Conservation (phyloP, 1,139 yeast species). For the Scheffersomyces cryptocercus region DNA sequence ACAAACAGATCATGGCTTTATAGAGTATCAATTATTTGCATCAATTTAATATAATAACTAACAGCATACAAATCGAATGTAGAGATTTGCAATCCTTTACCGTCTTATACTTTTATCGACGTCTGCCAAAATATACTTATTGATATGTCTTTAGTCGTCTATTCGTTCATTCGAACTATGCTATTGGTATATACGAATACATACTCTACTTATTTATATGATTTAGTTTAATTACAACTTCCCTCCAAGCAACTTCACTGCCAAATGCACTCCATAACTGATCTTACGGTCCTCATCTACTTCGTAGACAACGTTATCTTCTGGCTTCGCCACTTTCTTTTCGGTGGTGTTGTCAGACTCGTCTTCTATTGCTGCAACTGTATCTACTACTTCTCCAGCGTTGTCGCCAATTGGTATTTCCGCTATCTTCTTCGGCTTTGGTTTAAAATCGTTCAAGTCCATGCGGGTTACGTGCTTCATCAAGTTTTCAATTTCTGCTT, state of each 20-base stretch:
- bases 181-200: too few relatives aligned
- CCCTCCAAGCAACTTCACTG: slow-evolving; percentile 65
- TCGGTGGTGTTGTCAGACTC: slow-evolving; percentile 4
- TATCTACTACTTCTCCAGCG: slow-evolving; percentile 13
- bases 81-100: too few relatives aligned
- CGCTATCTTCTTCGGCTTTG: slow-evolving; percentile 19
- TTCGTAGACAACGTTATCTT: slow-evolving; percentile 24
- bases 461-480: slow-evolving; percentile 53
- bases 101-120: too few relatives aligned
- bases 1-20: too few relatives aligned
- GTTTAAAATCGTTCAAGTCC: slow-evolving; percentile 58
- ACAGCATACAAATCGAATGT: too few relatives aligned
- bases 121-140: too few relatives aligned
- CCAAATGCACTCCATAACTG: slow-evolving; percentile 60
- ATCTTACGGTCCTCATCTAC: slow-evolving; percentile 60
- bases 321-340: neutral
- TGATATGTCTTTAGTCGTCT: too few relatives aligned
- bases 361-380: slow-evolving; percentile 9
- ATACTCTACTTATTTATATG: neutral
- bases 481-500: slow-evolving; percentile 63
- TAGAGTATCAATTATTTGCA: too few relatives aligned
- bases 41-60: too few relatives aligned
- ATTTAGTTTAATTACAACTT: slow-evolving; percentile 42
- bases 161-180: too few relatives aligned
- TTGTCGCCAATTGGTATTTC: slow-evolving; percentile 9